Base-by-base conservation (phyloP, 129 eudicot species). In the Ambrosia artemisiifolia region DNA sequence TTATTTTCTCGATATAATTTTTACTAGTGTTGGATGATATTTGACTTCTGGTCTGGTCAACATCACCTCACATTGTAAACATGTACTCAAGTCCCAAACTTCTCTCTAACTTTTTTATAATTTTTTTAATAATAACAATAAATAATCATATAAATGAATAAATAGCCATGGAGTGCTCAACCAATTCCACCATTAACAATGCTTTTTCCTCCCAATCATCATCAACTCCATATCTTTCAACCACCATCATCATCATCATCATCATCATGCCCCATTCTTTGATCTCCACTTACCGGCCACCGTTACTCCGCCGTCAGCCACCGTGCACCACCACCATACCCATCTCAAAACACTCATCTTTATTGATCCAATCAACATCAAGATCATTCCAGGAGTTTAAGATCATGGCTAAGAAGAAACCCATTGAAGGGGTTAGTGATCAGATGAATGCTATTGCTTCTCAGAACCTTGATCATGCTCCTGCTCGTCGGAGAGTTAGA, bases 401-500 rank as follows among this genome's bases (percentile, higher is more conserved):
- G 46, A 33, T 69, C 64, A 85, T 71, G 89, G 91, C 91, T 16
- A 78, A 79, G 82, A 86, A 84, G 19, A 92, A 80, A 72, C 77
- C 69, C 18, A 82, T 89, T 34, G 92, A 85, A 48, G 96, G 95
- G 18, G 79, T 87, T 36, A 87, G 96, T 76, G 90, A 85, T 49
- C 95, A 87, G 71, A 69, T 93, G 73, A 85, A 90, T 72, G 77
- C 85, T 16, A 87, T 93, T 70, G 92, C 91, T 17, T 83, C 88
- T 11, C 85, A 81, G 62, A 90, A 89, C 73, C 65, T 93, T 75
- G 98, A 89, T 65, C 83, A 79, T 16, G 96, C 88, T 1, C 79
- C 88, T 8, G 85, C 95, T 34, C 80, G 98, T 10, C 71, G 98
- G 50, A 82, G 84, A 67, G 96, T 87, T n/a, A 79, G 96, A 59